A percentile compares a stretch with the other conserved stretches of the same genome.
phyloP scores from a whole-genome alignment of 306 rosid species.

The Dryas octopetala region DNA sequence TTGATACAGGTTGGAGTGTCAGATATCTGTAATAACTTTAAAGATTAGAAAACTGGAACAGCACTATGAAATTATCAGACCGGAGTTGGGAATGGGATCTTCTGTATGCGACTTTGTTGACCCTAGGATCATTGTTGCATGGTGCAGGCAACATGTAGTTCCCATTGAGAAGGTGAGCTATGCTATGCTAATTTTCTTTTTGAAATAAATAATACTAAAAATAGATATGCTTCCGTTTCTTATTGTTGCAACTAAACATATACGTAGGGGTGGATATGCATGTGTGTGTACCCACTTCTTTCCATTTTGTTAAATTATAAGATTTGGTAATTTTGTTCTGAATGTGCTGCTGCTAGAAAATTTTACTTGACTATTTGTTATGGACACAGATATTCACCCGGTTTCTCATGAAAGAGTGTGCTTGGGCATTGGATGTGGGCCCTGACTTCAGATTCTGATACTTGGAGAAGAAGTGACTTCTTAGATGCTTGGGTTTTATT shows the following conservation, averaged over 20 bases:
- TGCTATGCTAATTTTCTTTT: too few species aligned
- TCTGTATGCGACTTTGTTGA: slow-evolving; percentile 94
- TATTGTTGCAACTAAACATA: not conserved
- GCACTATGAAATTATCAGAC: not conserved
- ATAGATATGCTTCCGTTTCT: not conserved
- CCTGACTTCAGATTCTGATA: slow-evolving; percentile 94
- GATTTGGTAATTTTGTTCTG: not conserved
- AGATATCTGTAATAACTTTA: slow-evolving; percentile 68
- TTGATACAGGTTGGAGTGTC: slow-evolving; percentile 65
- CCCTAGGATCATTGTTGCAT: slow-evolving; percentile 94
- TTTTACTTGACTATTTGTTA: not conserved
- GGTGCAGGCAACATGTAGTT: slow-evolving; percentile 99
- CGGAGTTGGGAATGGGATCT: slow-evolving; percentile 71
- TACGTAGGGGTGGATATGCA: too few species aligned
- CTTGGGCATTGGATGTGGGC: slow-evolving; percentile 96
- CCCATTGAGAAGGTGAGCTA: slow-evolving; percentile 82
- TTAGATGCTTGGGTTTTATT: too few species aligned
- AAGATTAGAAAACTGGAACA: slow-evolving; percentile 83
- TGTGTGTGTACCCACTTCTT: not conserved
- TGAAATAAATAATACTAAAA: too few species aligned
- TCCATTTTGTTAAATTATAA: not conserved
- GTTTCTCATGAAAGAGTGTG: slow-evolving; percentile 77
- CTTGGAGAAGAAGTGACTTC: not conserved
- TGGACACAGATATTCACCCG: slow-evolving; percentile 77
- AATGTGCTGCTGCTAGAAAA: not conserved